Evolutionary conservation across 2,329 filamentous ascomycete species (phyloP).

Genomic region (Orbilia blumenaviensis): DNA sequence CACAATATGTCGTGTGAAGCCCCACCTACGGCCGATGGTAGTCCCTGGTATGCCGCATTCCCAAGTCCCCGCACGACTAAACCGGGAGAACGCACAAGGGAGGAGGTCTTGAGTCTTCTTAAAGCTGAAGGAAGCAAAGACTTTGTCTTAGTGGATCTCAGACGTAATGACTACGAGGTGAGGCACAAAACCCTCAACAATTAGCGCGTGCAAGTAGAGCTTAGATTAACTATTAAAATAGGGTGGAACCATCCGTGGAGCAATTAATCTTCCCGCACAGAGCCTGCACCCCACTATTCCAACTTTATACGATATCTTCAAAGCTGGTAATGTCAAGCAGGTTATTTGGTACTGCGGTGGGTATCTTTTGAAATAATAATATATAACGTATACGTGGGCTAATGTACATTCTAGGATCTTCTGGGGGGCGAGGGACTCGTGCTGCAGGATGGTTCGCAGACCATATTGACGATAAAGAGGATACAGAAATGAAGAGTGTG

Average conservation of each 20-base stretch:
- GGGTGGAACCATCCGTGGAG: slow-evolving; percentile 36
- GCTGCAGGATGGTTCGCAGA: slow-evolving; percentile 69
- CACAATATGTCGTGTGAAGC: slow-evolving; percentile 3
- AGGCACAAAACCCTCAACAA: too few species aligned
- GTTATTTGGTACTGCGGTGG: slow-evolving; percentile 63
- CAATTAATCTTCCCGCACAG: slow-evolving; percentile 61
- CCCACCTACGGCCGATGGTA: background rate
- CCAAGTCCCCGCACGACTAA: slow-evolving; percentile 60
- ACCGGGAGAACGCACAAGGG: slow-evolving; percentile 58
- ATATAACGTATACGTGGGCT: background rate
- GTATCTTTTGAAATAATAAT: background rate
- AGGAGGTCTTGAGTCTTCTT: slow-evolving; percentile 61
- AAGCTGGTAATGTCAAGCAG: slow-evolving; percentile 58
- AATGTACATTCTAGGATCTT: slow-evolving; percentile 64
- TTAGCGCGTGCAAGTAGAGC: too few species aligned
- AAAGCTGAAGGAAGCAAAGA: slow-evolving; percentile 56
- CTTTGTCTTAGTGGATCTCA: slow-evolving; percentile 64
- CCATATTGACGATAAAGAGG: slow-evolving; percentile 63
- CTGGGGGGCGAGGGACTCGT: slow-evolving; percentile 66
- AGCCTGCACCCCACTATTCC: slow-evolving; percentile 61
- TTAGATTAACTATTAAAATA: background rate
- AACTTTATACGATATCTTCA: slow-evolving; percentile 60
- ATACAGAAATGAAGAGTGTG: slow-evolving; percentile 64
- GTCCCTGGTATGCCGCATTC: slow-evolving; percentile 62
- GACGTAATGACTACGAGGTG: slow-evolving; percentile 55